Conservation (phyloP, 257 asterid species). For the Jasminum sambac region DNA sequence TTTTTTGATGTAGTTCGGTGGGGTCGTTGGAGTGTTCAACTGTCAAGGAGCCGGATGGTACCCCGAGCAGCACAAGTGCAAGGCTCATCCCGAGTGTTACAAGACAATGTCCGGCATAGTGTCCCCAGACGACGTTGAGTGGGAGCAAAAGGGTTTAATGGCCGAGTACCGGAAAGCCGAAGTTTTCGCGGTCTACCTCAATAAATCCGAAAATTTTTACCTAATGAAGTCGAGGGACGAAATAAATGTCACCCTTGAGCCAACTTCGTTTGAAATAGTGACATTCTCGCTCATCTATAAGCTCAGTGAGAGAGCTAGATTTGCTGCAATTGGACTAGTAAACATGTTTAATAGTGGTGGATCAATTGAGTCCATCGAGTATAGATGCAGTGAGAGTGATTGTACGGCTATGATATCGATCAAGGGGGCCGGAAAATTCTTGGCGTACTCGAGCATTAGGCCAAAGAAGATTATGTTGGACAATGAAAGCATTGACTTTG, state of each 20-base stretch:
- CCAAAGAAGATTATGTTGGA: conserved; percentile 31
- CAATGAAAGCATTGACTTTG: conserved; percentile 26
- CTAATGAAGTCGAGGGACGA: conserved; percentile 27
- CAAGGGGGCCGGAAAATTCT: conserved; percentile 41
- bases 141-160: conserved; percentile 37
- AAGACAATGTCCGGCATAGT: conserved; percentile 30
- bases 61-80: conserved; percentile 47
- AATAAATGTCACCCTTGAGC: conserved; percentile 28
- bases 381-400: conserved; percentile 9
- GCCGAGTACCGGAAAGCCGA: conserved; percentile 17
- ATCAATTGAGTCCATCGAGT: conserved; percentile 28
- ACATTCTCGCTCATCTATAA: conserved; percentile 30
- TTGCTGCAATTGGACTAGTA: conserved; percentile 39
- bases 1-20: conserved; percentile 38
- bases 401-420: conserved; percentile 19
- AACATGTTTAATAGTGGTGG: conserved; percentile 46
- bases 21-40: conserved; percentile 48
- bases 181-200: conserved; percentile 33
- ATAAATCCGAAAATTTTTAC: conserved; percentile 29
- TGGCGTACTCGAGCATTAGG: conserved; percentile 44
- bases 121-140: conserved; percentile 37
- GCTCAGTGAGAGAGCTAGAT: conserved; percentile 13
- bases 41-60: conserved; percentile 56
- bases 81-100: conserved; percentile 43
- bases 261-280: conserved; percentile 34